Evolutionary conservation across 768 basidiomycete genomes (phyloP).

Genomic region (Goffeauzyma gilvescens): DNA sequence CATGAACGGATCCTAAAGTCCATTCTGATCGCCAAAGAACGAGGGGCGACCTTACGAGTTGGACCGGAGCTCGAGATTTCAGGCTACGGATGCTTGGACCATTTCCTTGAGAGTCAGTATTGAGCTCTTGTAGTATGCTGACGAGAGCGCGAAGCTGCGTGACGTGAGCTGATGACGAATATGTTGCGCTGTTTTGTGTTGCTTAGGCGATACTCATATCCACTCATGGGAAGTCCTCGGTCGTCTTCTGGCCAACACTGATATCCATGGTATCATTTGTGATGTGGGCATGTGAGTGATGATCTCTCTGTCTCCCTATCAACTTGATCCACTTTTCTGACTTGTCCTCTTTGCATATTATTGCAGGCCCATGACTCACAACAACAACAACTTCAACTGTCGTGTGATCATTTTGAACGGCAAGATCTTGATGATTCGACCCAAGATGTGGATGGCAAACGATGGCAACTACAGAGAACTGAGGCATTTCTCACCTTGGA

Average conservation of each 20-base stretch:
- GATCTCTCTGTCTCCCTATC: not conserved
- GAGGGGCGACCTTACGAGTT: conserved; percentile 75
- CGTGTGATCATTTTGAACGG: conserved; percentile 70
- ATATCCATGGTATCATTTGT: conserved; percentile 68
- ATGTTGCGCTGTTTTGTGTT: not conserved
- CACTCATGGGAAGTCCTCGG: conserved; percentile 97
- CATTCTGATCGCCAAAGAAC: conserved; percentile 67
- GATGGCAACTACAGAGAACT: conserved; percentile 74
- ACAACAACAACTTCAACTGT: conserved; percentile 96
- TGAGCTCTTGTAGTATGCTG: no score
- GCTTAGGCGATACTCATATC: conserved; percentile 72
- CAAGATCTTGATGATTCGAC: conserved; percentile 80
- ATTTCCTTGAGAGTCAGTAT: conserved; percentile 73
- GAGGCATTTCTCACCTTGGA: conserved; percentile 76
- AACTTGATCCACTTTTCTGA: not conserved
- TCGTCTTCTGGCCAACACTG: conserved; percentile 66
- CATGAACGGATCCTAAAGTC: conserved; percentile 74
- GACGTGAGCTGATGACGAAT: no score
- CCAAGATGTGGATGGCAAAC: conserved; percentile 99
- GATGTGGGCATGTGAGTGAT: conserved; percentile 78
- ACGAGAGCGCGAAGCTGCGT: no score
- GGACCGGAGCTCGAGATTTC: conserved; percentile 95
- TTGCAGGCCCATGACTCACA: conserved; percentile 81
- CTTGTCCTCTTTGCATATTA: not conserved
- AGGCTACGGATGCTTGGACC: conserved; percentile 96